Base-by-base conservation (phyloP, 192 early-diverging fungal species). In the Chytriomyces confervae region DNA sequence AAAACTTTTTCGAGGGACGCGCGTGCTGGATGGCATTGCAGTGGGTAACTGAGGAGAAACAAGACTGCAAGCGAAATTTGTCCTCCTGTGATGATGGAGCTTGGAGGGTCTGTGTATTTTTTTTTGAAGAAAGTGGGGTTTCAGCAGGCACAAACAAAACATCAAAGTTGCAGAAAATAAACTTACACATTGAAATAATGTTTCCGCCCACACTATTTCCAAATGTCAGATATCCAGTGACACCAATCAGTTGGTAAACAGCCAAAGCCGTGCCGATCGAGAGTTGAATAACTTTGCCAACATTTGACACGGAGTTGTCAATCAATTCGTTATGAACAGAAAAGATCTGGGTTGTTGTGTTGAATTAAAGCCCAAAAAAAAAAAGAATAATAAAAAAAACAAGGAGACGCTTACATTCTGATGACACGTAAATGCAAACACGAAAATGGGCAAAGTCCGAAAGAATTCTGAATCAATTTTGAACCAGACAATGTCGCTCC, bases 401-500 rank as follows among this genome's bases (percentile, higher is more conserved):
- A 66, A 53, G 65, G 18, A 65, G 13, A 5, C 24, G 77, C 87
- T 83, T 84, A 95, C 93, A 82, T 99, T 99, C 83, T 99, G 97
- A 83, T 99, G 97, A 81, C 97, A 99, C 23, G 98, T 99, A 76
- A 97, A 99, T 8, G 95, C 95, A 90, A 99, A 99, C 20, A 99
- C 94, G 89, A 99, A 99, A 44, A 99, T 94, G 2, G 98, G 98
- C 53, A 98, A 80, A 23, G 89, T 62, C 88, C 23, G 90, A 86
- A 84, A 95, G 90, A 82, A 94, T 89, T 48, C 86, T 84, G 13
- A 84, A 89, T 81, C 83, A 51, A 87, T n/a, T 46, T 83, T 83
- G 62, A 86, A 63, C 86, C 86, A 89, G 18, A 48, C 66, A 23
- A 89, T 69, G 4, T 87, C 84, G 7, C 62, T 73, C 70, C 60